Evolutionary conservation across 257 asterid species (phyloP), one percentile per base, ranked within the genome.

Genomic region (Mentha longifolia): DNA sequence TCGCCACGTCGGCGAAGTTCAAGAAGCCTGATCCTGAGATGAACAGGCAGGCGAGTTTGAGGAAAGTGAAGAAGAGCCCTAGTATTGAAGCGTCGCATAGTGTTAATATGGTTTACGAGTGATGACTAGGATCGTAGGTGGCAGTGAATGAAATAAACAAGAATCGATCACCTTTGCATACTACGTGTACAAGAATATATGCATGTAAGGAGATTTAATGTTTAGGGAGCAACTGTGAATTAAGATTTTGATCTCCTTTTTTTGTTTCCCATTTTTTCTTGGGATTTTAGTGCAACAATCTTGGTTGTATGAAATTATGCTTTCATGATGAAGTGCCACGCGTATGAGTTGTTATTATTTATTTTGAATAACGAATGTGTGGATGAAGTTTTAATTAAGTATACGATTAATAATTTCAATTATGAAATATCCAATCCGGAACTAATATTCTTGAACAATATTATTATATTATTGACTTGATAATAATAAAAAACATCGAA

Each of bases 1-100:
- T 88, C 13, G 82, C 82, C 15, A 58, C 84, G 16, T 17, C 74
- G 73, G 85, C 87, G 6, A 77, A 68, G 49, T 85, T 86, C 86
- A 79, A 85, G 85, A 80, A 42, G 37, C 77, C 80, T 0, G 89
- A 75, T 41, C 75, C 41, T 1, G 37, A 17, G 17, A 72, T 56
- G 74, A 49, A 9, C 5, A 77, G 67, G 5, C 70, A 65, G 11
- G 42, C 19, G 5, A 68, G 67, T 61, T 22, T 59, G 43, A 72
- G 68, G 37, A 82, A 61, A 47, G 60, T 74, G 76, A 51, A 70
- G 28, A 76, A 75, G 33, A 72, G 37, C 7, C 82, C 86, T 15
- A 80, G 80, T 28, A 61, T 83, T 46, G 83, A 79, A 35, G 78
- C 42, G 52, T 74, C 90, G 16, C 90, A 85, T 65, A 68, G 43